Base-by-base conservation (phyloP, 225 moss, liverwort and hornwort species). In the Polytrichum commune region DNA sequence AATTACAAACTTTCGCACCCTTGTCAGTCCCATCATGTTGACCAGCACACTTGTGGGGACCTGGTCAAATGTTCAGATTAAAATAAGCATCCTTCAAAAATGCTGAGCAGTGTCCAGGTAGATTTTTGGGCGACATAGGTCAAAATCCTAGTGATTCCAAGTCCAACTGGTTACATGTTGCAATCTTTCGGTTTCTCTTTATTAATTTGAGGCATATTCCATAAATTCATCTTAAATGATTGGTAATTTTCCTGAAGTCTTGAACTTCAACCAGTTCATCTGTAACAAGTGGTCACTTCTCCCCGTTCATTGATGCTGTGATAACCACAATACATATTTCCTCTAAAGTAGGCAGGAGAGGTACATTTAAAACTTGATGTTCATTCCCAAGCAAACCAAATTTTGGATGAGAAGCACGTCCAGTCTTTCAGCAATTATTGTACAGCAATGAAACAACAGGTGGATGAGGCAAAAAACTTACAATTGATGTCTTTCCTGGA, bases 1-100 rank as follows among this genome's bases (percentile, higher is more conserved):
- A 54, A 93, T 79, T 7, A 92, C 90, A 60, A 93, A 93, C 76
- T 90, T 93, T 35, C 91, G 88, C 74, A 93, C 93, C 62, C 91
- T 83, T 55, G 77, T 66, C 75, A 87, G 79, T 67, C 93, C 93
- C 90, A 93, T 86, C 74, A 93, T 85, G 56, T 92, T 91, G 68
- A 90, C 67, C 77, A 91, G 75, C 63, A 92, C 85, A 63, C 85
- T 86, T n/a, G 85, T 73, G 35, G 93, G 93, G 27, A 93, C 90
- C 93, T 93, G 82, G 26, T 66, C 67, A 71, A 38, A 38, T 54
- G 69, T n/a, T 30, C 18, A 29, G 55, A 20, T 67, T 18, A 26
- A 69, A 35, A 24, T 55, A 19, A 46, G 13, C 13, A 13, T 46
- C 46, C 9, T 35, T 8, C 60, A n/a, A 61, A 60, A 61, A 22